These are phyloP conservation scores for Pilatotrama ljubarskyi DNA, from an alignment of 768 basidiomycete species.

Conservation along the genomic window DNA sequence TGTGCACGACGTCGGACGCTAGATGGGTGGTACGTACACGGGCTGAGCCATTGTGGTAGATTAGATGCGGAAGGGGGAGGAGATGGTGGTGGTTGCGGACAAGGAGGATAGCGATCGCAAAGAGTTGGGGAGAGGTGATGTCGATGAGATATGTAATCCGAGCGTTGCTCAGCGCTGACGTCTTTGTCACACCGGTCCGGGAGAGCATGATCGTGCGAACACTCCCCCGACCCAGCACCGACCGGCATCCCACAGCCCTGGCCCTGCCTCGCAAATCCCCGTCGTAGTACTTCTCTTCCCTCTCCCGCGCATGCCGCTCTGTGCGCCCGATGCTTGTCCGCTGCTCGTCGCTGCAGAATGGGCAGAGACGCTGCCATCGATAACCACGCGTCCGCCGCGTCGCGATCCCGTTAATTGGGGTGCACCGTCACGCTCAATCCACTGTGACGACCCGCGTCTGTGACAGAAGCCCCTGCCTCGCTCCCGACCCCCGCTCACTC, in stretches of 20 bases:
- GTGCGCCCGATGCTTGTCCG: not conserved
- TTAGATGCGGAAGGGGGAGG: constrained; percentile 35
- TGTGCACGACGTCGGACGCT: constrained; percentile 18
- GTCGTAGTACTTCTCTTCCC: not conserved
- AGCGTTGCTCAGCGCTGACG: constrained; percentile 17
- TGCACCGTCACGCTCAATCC: constrained; percentile 6
- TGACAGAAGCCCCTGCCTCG: not conserved
- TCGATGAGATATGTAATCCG: constrained; percentile 32
- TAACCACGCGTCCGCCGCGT: constrained; percentile 17
- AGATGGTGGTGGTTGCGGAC: constrained; percentile 29
- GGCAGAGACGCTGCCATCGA: not conserved
- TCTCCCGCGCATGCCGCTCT: not conserved
- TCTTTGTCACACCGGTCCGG: constrained; percentile 29
- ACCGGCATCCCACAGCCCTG: constrained; percentile 5
- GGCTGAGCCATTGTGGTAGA: constrained; percentile 44
- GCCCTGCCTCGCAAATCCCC: not conserved
- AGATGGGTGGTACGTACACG: constrained; percentile 44
- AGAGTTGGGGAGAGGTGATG: constrained; percentile 26
- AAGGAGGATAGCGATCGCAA: constrained; percentile 20
- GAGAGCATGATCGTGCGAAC: constrained; percentile 25
- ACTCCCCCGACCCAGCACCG: not conserved
- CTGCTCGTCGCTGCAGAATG: not conserved
- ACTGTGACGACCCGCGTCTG: constrained; percentile 20
- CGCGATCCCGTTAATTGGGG: not conserved
- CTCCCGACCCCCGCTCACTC: not conserved